phyloP scores from a whole-genome alignment of 208 protist species.

The Spongospora subterranea region DNA sequence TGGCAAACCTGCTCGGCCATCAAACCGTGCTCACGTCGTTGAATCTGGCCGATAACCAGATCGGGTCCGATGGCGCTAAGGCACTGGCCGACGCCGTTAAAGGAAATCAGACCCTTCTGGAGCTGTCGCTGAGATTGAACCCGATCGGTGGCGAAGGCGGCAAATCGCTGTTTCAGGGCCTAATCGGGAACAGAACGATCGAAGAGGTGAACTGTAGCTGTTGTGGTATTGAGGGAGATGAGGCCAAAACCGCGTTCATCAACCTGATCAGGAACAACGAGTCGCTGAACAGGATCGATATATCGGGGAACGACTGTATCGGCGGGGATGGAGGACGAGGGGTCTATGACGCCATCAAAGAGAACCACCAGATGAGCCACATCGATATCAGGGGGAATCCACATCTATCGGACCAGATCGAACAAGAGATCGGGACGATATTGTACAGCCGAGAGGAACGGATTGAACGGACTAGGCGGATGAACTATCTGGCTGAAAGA shows the following conservation, averaged over 20 bases:
- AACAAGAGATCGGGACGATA: neutral
- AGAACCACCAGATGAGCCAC: neutral
- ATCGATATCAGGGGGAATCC: neutral
- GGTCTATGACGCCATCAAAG: neutral
- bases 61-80: neutral
- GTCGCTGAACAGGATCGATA: neutral
- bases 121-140: slow-evolving; percentile 8
- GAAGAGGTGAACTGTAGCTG: neutral
- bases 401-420: neutral
- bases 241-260: neutral
- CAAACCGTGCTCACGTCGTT: neutral
- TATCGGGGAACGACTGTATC: neutral
- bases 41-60: slow-evolving; percentile 13
- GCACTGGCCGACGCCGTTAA: neutral
- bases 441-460: neutral
- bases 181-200: neutral
- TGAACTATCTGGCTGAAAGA: neutral
- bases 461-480: neutral
- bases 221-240: neutral
- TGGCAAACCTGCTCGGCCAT: neutral
- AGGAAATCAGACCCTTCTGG: neutral
- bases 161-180: neutral
- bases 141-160: neutral
- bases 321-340: neutral
- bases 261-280: neutral